A percentile compares a stretch with the other conserved stretches of the same genome.
Evolutionary conservation across 2,329 filamentous ascomycete species (phyloP).

Genomic region (Sclerotinia minor): DNA sequence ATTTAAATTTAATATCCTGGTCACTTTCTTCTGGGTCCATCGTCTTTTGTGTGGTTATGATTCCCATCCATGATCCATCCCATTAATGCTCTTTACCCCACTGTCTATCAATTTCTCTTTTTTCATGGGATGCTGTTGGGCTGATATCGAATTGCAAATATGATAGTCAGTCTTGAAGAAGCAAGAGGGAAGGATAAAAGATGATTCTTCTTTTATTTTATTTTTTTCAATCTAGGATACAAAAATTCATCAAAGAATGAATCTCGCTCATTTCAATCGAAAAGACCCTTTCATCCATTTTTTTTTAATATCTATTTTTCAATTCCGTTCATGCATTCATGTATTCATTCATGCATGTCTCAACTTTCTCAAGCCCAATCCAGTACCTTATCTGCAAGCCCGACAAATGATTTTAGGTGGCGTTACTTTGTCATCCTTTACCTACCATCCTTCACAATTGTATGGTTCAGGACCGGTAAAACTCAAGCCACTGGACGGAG

Average conservation of each 20-base stretch:
- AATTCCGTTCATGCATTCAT: conserved; percentile 10
- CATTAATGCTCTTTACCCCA: conserved; percentile 14
- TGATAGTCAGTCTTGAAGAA: conserved; percentile 8
- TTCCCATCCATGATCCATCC: conserved; percentile 14
- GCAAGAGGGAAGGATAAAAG: not conserved
- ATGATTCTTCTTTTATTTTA: too few relatives aligned
- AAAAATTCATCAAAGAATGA: not conserved
- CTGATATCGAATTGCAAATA: too few relatives aligned
- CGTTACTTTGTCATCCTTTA: not conserved
- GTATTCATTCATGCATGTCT: not conserved
- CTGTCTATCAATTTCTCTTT: conserved; percentile 10
- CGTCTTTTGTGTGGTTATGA: not conserved
- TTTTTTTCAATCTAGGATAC: not conserved
- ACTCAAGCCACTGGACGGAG: not conserved
- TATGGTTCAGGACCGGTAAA: not conserved
- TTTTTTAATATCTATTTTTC: not conserved
- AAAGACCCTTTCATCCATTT: not conserved
- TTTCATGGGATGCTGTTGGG: not conserved
- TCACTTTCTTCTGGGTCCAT: not conserved
- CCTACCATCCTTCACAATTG: not conserved
- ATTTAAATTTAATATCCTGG: not conserved
- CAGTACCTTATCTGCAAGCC: conserved; percentile 8
- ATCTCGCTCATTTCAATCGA: not conserved
- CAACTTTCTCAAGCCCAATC: not conserved
- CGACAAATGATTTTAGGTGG: not conserved